These are phyloP conservation scores for Patellaria atrata DNA, from an alignment of 495 filamentous ascomycete genomes.

Conservation along the genomic window DNA sequence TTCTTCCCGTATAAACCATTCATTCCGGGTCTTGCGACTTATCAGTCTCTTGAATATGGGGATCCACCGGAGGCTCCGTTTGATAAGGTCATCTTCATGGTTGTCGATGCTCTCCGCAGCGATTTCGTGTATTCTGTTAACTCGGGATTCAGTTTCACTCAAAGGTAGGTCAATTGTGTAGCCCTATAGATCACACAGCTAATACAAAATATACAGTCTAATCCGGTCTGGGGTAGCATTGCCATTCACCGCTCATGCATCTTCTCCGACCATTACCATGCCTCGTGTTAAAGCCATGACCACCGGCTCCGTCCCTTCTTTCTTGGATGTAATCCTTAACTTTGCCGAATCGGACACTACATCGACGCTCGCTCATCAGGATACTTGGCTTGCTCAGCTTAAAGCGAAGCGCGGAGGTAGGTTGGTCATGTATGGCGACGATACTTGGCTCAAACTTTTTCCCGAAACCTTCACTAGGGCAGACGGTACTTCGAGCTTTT, in stretches of 20 bases:
- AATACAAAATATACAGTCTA: conserved; percentile 45
- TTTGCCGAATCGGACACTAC: conserved; percentile 88
- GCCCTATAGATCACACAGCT: conserved; percentile 31
- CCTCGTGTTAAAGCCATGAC: conserved; percentile 94
- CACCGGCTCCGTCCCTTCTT: conserved; percentile 89
- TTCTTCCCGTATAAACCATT: conserved; percentile 98
- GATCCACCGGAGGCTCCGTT: conserved; percentile 50
- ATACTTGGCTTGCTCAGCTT: conserved; percentile 92
- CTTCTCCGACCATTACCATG: conserved; percentile 95
- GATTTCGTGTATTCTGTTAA: conserved; percentile 81
- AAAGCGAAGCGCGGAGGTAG: conserved; percentile 52
- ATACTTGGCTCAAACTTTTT: conserved; percentile 97
- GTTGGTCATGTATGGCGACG: conserved; percentile 90
- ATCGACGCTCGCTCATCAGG: conserved; percentile 71
- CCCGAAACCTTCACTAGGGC: conserved; percentile 68
- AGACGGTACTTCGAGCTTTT: conserved; percentile 95
- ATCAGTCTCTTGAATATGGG: conserved; percentile 34
- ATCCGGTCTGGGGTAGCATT: conserved; percentile 70
- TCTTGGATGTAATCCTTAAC: conserved; percentile 92
- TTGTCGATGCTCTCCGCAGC: conserved; percentile 80
- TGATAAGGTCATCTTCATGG: conserved; percentile 90
- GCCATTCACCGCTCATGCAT: conserved; percentile 93
- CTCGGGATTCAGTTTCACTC: conserved; percentile 80
- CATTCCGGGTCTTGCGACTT: conserved; percentile 63
- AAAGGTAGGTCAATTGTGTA: conserved; percentile 43